These are phyloP conservation scores for Bonia amplexicaulis DNA, from an alignment of 176 grass and related monocot genomes.

Conservation along the genomic window DNA sequence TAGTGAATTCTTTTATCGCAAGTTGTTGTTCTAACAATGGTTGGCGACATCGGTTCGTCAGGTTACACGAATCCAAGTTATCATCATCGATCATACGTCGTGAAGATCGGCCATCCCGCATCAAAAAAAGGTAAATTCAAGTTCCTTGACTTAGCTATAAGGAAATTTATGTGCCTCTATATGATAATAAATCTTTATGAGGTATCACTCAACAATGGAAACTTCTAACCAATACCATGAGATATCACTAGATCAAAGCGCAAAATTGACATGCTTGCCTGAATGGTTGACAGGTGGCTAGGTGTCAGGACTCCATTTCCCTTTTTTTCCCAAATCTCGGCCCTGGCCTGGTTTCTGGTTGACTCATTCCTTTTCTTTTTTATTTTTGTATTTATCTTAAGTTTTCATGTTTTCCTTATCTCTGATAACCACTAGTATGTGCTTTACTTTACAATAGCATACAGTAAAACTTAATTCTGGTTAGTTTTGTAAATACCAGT, in stretches of 20 bases:
- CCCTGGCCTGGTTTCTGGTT: background rate
- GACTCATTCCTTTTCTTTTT: background rate
- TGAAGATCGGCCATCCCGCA: no score
- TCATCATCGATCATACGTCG: no score
- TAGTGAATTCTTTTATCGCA: no score
- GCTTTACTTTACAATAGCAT: background rate
- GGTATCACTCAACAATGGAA: background rate
- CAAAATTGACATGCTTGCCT: background rate
- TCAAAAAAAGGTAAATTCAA: background rate
- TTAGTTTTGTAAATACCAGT: background rate
- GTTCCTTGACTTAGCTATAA: background rate
- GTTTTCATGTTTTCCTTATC: background rate
- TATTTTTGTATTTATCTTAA: background rate
- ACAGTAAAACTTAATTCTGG: background rate
- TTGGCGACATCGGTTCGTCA: no score
- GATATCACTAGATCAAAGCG: background rate
- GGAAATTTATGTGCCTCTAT: background rate
- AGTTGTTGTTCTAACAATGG: no score
- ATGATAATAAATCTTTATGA: constrained; percentile 11
- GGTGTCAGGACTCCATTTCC: background rate
- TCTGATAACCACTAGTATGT: background rate
- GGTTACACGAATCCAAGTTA: no score
- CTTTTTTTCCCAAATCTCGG: background rate
- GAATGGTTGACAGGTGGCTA: background rate
- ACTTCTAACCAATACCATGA: background rate